Evolutionary conservation across 495 filamentous ascomycete species (phyloP), one percentile per base, ranked within the genome.

Genomic region (Tuber melanosporum): DNA sequence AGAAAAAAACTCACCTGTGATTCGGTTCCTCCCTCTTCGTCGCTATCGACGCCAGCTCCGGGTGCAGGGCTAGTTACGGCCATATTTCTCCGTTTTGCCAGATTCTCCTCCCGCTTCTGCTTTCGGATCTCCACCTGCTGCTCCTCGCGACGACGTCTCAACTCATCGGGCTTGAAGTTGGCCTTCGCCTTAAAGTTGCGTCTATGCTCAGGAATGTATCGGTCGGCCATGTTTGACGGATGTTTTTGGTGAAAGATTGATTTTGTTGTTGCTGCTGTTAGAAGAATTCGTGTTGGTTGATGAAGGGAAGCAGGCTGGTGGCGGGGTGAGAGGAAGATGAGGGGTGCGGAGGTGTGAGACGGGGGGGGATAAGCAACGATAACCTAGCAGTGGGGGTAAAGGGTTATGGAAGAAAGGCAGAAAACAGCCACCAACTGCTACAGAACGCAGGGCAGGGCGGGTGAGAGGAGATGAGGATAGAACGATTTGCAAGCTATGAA

Each of bases 121-220:
- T 96, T 97, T 78, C 96, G 89, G 83, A 99, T 98, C 88, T 99
- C 96, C 76, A 99, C 96, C 86, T 97, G 95, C 85, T 96, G 93
- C 85, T 99, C 96, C 84, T 99, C 96, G 85, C 96, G 96, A 85
- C 96, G 96, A 84, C 96, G 94, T 83, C 96, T 93, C 72, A 99
- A 91, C 87, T 99, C 96, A 85, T 99, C 96, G 80, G 94, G 94
- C 89, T 97, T 96, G 89, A 99, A 99, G 84, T 93, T 92, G 85
- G 91, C 93, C 88, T 95, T 96, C 77, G 96, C 96, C 91, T 99
- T 99, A 90, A 95, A 99, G 86, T 97, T 94, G 83, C 96, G 95
- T 84, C 96, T 94, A 89, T 99, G 96, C 87, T 98, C 96, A 84
- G 96, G 96, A 84, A 99, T 99, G 87, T 97, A 99, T 71, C 94